Percentiles rank a stretch among this genome's conserved stretches.
Conservation (phyloP, 78 protist species). For the Acrasis kona region DNA sequence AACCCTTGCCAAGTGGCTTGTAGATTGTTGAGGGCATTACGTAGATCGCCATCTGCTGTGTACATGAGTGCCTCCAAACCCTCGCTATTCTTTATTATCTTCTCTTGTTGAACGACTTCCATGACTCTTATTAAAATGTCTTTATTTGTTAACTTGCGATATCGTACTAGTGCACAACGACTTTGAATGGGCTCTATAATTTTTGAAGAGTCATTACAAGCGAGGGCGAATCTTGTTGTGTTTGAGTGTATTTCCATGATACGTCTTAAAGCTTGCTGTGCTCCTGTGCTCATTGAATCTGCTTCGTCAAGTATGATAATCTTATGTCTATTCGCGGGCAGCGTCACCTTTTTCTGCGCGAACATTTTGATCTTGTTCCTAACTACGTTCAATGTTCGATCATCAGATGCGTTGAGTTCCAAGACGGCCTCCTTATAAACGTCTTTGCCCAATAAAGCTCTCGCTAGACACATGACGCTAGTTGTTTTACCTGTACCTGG, state of each 20-base stretch:
- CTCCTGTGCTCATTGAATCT: constrained; percentile 92
- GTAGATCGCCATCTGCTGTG: constrained; percentile 93
- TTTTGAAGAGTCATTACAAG: constrained; percentile 85
- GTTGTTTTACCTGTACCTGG: constrained; percentile 97
- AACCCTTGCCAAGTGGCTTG: constrained; percentile 94
- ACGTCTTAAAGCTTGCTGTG: constrained; percentile 97
- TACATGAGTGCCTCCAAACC: constrained; percentile 89
- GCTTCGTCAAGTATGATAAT: constrained; percentile 97
- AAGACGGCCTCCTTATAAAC: constrained; percentile 71
- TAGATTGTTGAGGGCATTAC: constrained; percentile 86
- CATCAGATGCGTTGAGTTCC: constrained; percentile 91
- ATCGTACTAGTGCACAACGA: constrained; percentile 92
- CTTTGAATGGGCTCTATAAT: constrained; percentile 95
- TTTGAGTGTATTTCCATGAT: constrained; percentile 84
- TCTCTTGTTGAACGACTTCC: constrained; percentile 36
- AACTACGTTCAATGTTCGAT: constrained; percentile 97
- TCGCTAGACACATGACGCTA: constrained; percentile 75
- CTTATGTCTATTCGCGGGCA: constrained; percentile 81
- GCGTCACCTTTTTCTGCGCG: constrained; percentile 90
- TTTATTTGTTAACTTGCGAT: constrained; percentile 38
- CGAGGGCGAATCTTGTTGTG: constrained; percentile 95
- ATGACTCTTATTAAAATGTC: constrained; percentile 63
- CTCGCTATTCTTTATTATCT: constrained; percentile 31
- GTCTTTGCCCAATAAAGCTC: constrained; percentile 60
- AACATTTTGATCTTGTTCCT: constrained; percentile 94